Percentiles rank a stretch among this genome's conserved stretches.
These are phyloP conservation scores for Diaporthe vaccinii DNA, from an alignment of 2,329 filamentous ascomycete genomes.

Conservation along the genomic window DNA sequence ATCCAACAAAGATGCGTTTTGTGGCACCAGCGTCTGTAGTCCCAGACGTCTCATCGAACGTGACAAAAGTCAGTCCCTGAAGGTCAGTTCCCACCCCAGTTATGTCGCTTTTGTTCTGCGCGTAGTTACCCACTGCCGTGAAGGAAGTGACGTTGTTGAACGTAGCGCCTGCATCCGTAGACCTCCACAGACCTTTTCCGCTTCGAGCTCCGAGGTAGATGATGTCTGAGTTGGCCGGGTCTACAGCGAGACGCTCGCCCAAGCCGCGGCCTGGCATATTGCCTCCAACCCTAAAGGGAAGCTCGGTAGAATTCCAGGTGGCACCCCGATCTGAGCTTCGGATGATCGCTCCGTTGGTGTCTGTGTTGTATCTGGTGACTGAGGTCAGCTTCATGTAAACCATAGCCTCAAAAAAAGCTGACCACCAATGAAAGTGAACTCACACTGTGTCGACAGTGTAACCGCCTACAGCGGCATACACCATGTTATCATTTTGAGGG, in stretches of 20 bases:
- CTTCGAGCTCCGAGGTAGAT: constrained; percentile 70
- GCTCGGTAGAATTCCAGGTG: constrained; percentile 62
- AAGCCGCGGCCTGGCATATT: constrained; percentile 73
- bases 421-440: not conserved
- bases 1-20: constrained; percentile 68
- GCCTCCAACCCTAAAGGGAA: constrained; percentile 71
- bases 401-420: not conserved
- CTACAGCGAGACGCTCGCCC: constrained; percentile 70
- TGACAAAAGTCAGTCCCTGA: constrained; percentile 65
- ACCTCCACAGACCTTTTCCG: constrained; percentile 71
- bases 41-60: constrained; percentile 66
- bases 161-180: constrained; percentile 65
- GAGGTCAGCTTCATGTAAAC: not conserved
- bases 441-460: constrained; percentile 68
- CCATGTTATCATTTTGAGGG: constrained; percentile 62
- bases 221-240: constrained; percentile 68
- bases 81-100: constrained; percentile 60
- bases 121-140: constrained; percentile 64
- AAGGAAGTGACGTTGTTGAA: constrained; percentile 66
- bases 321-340: constrained; percentile 65
- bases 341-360: constrained; percentile 67
- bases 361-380: constrained; percentile 48
- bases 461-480: constrained; percentile 68
- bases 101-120: constrained; percentile 58
- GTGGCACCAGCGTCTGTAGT: constrained; percentile 58